A percentile compares a stretch with the other conserved stretches of the same genome.
These are phyloP conservation scores for Allium cepa DNA, from an alignment of 106 monocot genomes.

Conservation along the genomic window DNA sequence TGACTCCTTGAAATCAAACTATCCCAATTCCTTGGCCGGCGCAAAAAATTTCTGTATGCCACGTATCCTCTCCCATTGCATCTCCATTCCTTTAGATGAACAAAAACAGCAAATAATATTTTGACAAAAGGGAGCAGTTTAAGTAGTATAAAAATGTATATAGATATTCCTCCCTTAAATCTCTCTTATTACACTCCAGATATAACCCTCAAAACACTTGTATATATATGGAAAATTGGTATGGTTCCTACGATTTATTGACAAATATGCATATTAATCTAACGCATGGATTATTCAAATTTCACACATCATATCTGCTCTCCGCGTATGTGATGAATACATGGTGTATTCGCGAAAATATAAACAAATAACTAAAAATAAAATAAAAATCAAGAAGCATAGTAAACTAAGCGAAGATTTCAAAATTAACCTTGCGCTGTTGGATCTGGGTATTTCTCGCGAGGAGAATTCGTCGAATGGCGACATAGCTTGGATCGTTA, in stretches of 20 bases:
- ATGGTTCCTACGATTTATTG: no score
- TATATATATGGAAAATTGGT: no score
- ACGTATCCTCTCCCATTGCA: constrained; percentile 85
- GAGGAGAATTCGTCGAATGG: constrained; percentile 67
- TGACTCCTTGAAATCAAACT: constrained; percentile 22
- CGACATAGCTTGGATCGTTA: constrained; percentile 60
- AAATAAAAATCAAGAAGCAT: constrained; percentile 2
- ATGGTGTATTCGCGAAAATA: not conserved
- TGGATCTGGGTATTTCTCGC: constrained; percentile 39
- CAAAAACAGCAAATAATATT: no score
- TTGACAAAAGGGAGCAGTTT: no score
- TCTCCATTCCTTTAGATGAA: constrained; percentile 66
- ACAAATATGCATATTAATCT: no score
- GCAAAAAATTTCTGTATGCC: constrained; percentile 70
- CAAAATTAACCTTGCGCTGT: constrained; percentile 42
- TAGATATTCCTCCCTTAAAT: no score
- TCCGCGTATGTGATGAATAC: no score
- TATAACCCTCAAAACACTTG: no score
- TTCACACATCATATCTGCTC: not conserved
- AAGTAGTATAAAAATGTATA: no score
- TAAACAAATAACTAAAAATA: not conserved
- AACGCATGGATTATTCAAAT: not conserved
- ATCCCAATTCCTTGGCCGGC: constrained; percentile 70
- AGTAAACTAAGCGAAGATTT: not conserved
- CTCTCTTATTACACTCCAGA: no score